Percentiles rank a stretch among this genome's conserved stretches.
phyloP scores from a whole-genome alignment of 768 basidiomycete genomes.

The Naganishia vaughanmartiniae region DNA sequence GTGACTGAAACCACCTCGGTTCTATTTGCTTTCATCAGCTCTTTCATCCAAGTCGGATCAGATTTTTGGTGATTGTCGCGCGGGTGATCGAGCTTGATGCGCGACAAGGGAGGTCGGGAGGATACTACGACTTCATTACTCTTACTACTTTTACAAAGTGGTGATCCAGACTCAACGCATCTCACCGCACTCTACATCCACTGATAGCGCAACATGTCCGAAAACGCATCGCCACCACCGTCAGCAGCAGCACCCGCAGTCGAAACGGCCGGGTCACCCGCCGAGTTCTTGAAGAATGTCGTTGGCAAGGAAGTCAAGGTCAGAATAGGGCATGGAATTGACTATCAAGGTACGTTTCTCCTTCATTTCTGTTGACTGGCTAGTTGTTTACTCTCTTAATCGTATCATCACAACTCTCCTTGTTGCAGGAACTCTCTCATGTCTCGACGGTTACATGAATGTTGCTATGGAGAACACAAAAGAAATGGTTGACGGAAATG shows the following conservation, averaged over 20 bases:
- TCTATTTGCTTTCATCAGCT: too few species aligned
- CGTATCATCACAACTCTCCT: neutral
- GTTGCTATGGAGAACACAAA: conserved; percentile 96
- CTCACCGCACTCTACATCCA: neutral
- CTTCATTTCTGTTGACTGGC: neutral
- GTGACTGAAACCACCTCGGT: conserved; percentile 1
- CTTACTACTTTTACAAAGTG: neutral
- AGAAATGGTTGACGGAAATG: conserved; percentile 82
- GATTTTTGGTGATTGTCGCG: neutral
- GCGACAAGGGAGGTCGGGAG: neutral
- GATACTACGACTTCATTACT: too few species aligned
- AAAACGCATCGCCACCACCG: conserved; percentile 37
- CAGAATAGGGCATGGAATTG: conserved; percentile 83
- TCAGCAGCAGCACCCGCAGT: conserved; percentile 21
- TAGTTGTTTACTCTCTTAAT: neutral
- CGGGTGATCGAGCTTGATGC: neutral
- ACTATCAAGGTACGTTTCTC: conserved; percentile 72
- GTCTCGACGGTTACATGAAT: conserved; percentile 99
- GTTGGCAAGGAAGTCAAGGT: conserved; percentile 96
- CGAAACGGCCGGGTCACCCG: conserved; percentile 68
- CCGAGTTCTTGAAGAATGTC: conserved; percentile 89
- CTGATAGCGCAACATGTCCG: conserved; percentile 33
- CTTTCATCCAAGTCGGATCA: too few species aligned
- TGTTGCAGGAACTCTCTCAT: conserved; percentile 77
- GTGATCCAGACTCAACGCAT: neutral